Conservation (phyloP, 257 asterid species). For the Prunella vulgaris region DNA sequence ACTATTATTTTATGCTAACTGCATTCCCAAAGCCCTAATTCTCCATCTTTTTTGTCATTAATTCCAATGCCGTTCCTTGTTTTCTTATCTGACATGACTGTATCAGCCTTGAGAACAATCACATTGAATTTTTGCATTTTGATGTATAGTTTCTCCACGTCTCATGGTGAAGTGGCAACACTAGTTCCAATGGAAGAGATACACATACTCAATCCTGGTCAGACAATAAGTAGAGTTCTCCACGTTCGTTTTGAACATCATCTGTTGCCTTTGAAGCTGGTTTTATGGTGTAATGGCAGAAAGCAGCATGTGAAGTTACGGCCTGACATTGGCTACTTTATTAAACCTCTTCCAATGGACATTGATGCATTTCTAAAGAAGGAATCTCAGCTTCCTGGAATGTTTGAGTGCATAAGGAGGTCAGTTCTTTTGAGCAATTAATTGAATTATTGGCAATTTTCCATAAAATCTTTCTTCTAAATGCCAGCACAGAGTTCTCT, state of each 20-base stretch:
- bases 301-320: constrained; percentile 69
- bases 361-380: constrained; percentile 50
- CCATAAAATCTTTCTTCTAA: background rate
- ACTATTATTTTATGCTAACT: constrained; percentile 3
- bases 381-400: constrained; percentile 89
- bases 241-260: constrained; percentile 89
- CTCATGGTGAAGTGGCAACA: constrained; percentile 46
- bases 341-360: constrained; percentile 83
- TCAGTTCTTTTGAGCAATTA: constrained; percentile 34
- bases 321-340: constrained; percentile 93
- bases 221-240: constrained; percentile 46
- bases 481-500: background rate
- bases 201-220: constrained; percentile 56
- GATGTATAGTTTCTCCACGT: constrained; percentile 39
- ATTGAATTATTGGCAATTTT: background rate
- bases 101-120: constrained; percentile 10
- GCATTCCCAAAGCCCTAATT: background rate
- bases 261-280: constrained; percentile 86
- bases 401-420: constrained; percentile 86
- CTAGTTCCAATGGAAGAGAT: constrained; percentile 75
- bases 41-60: background rate
- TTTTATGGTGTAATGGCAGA: constrained; percentile 54
- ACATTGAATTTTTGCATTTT: constrained; percentile 24
- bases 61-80: background rate
- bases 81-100: constrained; percentile 3